Base-by-base conservation (phyloP, 2,329 filamentous ascomycete genomes). In the Colletotrichum euphorbiae region DNA sequence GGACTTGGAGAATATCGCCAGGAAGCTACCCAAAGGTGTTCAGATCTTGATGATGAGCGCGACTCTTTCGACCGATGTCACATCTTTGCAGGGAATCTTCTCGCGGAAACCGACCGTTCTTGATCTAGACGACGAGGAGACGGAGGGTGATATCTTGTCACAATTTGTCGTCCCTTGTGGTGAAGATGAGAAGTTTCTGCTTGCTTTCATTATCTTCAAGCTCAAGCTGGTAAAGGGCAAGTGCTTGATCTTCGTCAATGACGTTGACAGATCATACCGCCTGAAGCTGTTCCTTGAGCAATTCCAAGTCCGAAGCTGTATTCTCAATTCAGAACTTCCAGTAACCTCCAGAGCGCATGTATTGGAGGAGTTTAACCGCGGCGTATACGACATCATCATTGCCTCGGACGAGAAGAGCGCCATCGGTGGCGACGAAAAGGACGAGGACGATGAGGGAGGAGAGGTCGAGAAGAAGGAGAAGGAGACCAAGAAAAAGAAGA, bases 371-470 rank as follows among this genome's bases (percentile, higher is more conserved):
- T 99, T 99, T 81, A 99, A 98, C 82, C 92, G 93, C 80, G 93
- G 93, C 60, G 90, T 98, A 6, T 99, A 99, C 84, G 95, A 99
- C 74, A 98, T 98, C 70, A 94, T 99, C 72, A 97, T 99, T 74
- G 96, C 96, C 1, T 94, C 93, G 0, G 96, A 99, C 74, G 94
- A 97, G 77, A 91, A 92, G 71, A 94, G 97, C 76, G 88, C 97
- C 11, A 79, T 97, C 11, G 93, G 92, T 12, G 86, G 89, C 19
- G 88, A 90, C 60, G 83, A 85, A 7, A 76, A 80, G 67, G 74
- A 77, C 40, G 75, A 79, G 17, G 76, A 78, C 24, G 79, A 80
- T 19, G 80, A 81, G 40, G 76, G 75, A 42, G 74, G 83, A 73
- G 75, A 82, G 74, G 77, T 85, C 79, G 75, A 83, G 80, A 77